phyloP scores from a whole-genome alignment of 345 rosid genomes.

The Brassica carinata region DNA sequence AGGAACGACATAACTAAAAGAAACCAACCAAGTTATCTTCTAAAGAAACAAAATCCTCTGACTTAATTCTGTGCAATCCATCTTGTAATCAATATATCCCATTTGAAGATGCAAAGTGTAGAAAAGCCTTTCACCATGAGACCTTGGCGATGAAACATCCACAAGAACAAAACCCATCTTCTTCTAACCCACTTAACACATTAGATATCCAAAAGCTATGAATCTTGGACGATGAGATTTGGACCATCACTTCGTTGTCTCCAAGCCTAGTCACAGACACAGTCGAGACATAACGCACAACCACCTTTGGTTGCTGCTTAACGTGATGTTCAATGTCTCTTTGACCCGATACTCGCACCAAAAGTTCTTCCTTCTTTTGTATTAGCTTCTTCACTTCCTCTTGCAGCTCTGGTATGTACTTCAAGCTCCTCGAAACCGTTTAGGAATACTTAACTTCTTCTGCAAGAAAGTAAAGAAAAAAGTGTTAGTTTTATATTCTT shows the following conservation, averaged over 20 bases:
- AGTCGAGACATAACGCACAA: constrained; percentile 4
- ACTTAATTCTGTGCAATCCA: constrained; percentile 38
- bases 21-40: background rate
- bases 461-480: background rate
- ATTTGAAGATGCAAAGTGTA: constrained; percentile 62
- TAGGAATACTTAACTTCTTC: background rate
- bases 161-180: constrained; percentile 48
- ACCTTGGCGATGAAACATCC: constrained; percentile 60
- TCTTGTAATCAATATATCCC: constrained; percentile 26
- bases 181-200: constrained; percentile 49
- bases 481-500: background rate
- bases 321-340: background rate
- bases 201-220: constrained; percentile 42
- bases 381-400: background rate
- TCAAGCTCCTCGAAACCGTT: background rate
- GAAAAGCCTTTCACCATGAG: constrained; percentile 54
- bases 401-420: background rate
- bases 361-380: background rate
- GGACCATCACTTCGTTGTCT: constrained; percentile 51
- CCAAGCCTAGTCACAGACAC: constrained; percentile 48
- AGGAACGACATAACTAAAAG: background rate
- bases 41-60: constrained; percentile 41
- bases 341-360: background rate
- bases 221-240: constrained; percentile 42
- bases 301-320: background rate